phyloP scores from a whole-genome alignment of 352 stramenopile genomes.

The Globisporangium paddicum region DNA sequence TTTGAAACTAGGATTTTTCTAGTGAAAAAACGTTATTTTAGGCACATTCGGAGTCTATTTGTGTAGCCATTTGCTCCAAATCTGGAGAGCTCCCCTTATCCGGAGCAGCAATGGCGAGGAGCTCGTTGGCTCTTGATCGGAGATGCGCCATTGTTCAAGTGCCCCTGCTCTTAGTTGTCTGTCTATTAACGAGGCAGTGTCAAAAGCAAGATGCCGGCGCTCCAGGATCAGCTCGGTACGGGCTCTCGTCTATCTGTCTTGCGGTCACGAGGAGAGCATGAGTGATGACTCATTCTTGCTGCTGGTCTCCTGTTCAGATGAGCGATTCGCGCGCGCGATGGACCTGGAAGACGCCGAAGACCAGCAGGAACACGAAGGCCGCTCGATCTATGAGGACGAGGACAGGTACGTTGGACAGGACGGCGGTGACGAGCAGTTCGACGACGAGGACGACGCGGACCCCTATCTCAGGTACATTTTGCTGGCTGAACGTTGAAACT shows the following conservation, averaged over 20 bases:
- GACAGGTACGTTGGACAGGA: constrained; percentile 7
- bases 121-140: background rate
- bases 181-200: background rate
- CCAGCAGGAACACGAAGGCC: constrained; percentile 23
- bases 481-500: background rate
- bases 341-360: constrained; percentile 21
- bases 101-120: background rate
- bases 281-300: background rate
- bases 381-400: constrained; percentile 12
- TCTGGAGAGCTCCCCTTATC: background rate
- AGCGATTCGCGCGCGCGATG: constrained; percentile 34
- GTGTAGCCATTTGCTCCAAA: constrained; percentile 4
- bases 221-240: constrained; percentile 40
- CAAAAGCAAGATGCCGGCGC: constrained; percentile 24
- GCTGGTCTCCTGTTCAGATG: constrained; percentile 17
- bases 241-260: background rate
- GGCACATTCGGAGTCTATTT: background rate
- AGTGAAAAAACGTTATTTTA: background rate
- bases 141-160: background rate
- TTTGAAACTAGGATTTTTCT: background rate
- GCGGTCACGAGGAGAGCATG: background rate
- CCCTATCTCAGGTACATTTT: constrained; percentile 5
- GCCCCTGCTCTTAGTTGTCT: background rate
- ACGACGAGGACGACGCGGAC: constrained; percentile 3
- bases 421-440: constrained; percentile 2